Conservation (phyloP, 345 rosid species). For the Linum lewisii region DNA sequence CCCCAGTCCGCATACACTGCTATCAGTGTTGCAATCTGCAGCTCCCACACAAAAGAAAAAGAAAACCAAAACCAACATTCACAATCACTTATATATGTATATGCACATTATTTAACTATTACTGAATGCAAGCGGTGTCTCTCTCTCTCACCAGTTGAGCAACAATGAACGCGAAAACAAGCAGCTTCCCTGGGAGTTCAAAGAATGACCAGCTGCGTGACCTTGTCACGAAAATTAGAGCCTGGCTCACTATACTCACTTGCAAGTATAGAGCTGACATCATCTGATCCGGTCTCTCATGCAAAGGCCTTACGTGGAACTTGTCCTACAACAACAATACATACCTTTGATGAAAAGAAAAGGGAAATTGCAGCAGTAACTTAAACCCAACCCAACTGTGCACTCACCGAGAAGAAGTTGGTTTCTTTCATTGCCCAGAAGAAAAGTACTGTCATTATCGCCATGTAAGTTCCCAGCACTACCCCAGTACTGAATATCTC, state of each 20-base stretch:
- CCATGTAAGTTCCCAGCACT: slow-evolving; percentile 76
- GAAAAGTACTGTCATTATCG: slow-evolving; percentile 73
- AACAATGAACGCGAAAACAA: slow-evolving; percentile 42
- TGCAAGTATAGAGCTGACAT: slow-evolving; percentile 79
- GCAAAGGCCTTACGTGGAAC: slow-evolving; percentile 45
- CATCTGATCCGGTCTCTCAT: slow-evolving; percentile 29
- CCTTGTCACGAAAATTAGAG: slow-evolving; percentile 79
- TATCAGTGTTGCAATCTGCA: slow-evolving; percentile 69
- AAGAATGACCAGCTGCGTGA: slow-evolving; percentile 81
- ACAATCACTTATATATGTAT: not conserved
- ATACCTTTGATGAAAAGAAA: not conserved
- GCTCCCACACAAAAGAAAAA: no score
- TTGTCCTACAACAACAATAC: slow-evolving; percentile 32
- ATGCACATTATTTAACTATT: not conserved
- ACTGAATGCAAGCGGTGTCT: not conserved
- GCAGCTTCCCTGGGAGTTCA: slow-evolving; percentile 73
- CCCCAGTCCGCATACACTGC: slow-evolving; percentile 82
- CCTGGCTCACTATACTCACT: slow-evolving; percentile 85
- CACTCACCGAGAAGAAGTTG: slow-evolving; percentile 57
- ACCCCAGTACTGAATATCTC: slow-evolving; percentile 75
- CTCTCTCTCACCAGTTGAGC: slow-evolving; percentile 65
- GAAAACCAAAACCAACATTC: not conserved
- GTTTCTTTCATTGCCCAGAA: slow-evolving; percentile 79
- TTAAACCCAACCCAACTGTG: not conserved
- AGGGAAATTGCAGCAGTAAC: slow-evolving; percentile 1